Base-by-base conservation (phyloP, 2,329 filamentous ascomycete genomes). In the Rhinocladiella mackenziei region DNA sequence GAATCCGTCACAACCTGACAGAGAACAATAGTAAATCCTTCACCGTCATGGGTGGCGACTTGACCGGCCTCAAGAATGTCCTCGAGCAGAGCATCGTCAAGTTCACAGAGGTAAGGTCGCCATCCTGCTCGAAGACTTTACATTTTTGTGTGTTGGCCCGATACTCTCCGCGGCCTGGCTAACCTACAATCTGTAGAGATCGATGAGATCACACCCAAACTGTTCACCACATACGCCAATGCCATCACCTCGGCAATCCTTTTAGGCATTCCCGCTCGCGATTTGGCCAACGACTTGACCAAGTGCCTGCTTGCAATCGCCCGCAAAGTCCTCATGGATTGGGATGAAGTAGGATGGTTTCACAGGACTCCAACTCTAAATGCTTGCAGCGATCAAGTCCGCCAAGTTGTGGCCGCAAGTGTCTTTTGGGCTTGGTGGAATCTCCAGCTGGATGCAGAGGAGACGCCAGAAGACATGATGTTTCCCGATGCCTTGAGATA, bases 341-440 rank as follows among this genome's bases (percentile, higher is more conserved):
- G 48, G 51, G 35, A 44, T 5, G 48, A 51, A 39, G 51, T 54
- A 17, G 48, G 51, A 25, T 50, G 43, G 42, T 54, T 51, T 42
- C 46, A 51, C 41, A 41, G 34, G 5, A 36, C 45, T n/a, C 32
- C 45, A 14, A 25, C 26, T 5, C 19, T 54, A 14, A 38, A 39
- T 4, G 37, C 36, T 11, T 44, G 43, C 34, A 34, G 33, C 15
- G 34, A 42, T 11, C 13, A 44, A 3, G 26, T 54, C 26, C 45
- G 51, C 11, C 48, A 43, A 29, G 45, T 54, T 20, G 45, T 45
- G 14, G 40, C 42, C 14, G 38, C 48, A 14, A 49, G 44, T 22
- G 36, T 54, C 18, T 51, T 51, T 32, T 51, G 43, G 39, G 51
- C 38, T 17, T 54, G 51, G 51, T 54, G 51, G 51, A 44, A 33